Percentiles rank a stretch among this genome's conserved stretches.
These are phyloP conservation scores for Lactarius akahatsu DNA, from an alignment of 768 basidiomycete species.

Conservation along the genomic window DNA sequence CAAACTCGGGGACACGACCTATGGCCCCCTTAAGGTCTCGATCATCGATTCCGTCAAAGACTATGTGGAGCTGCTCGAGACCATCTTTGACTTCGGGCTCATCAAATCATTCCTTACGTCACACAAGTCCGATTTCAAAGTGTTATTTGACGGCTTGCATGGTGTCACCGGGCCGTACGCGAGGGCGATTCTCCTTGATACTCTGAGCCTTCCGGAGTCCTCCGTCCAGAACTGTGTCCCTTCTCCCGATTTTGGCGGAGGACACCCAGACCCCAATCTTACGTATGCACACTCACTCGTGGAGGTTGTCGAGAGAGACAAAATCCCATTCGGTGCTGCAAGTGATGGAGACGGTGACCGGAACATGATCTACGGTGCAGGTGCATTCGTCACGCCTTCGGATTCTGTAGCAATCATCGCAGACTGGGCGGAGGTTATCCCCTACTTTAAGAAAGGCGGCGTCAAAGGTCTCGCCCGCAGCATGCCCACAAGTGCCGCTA, in stretches of 20 bases:
- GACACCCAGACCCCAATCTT: conserved; percentile 97
- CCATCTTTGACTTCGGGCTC: conserved; percentile 91
- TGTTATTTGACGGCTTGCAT: conserved; percentile 94
- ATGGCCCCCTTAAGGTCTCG: conserved; percentile 80
- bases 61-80: conserved; percentile 79
- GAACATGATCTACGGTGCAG: conserved; percentile 99
- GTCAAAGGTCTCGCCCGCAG: conserved; percentile 94
- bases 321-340: conserved; percentile 92
- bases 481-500: conserved; percentile 97
- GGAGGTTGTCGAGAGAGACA: conserved; percentile 81
- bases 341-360: conserved; percentile 97
- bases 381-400: conserved; percentile 96
- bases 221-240: conserved; percentile 91
- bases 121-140: conserved; percentile 67
- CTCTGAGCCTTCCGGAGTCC: conserved; percentile 74
- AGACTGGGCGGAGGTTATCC: conserved; percentile 89
- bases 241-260: conserved; percentile 94
- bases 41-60: conserved; percentile 94
- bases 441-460: conserved; percentile 88
- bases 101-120: conserved; percentile 85
- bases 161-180: conserved; percentile 99
- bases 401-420: conserved; percentile 99
- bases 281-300: conserved; percentile 96
- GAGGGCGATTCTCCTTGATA: conserved; percentile 76
- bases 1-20: conserved; percentile 73